Conservation (phyloP, 169 alveolate species). For the Cryptosporidium xiaoi region DNA sequence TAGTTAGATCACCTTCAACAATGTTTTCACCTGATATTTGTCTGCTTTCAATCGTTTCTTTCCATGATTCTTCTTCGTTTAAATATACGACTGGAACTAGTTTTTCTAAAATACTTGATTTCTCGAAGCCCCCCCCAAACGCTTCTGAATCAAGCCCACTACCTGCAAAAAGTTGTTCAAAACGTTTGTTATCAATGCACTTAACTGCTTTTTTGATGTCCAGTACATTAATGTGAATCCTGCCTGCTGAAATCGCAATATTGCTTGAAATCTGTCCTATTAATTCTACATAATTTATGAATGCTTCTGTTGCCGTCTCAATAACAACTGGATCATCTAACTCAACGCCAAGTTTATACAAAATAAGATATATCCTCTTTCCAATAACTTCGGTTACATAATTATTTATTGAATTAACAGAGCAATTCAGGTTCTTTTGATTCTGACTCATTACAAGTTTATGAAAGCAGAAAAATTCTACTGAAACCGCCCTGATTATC, state of each 20-base stretch:
- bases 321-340: slow-evolving; percentile 33
- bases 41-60: not conserved
- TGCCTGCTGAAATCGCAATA: slow-evolving; percentile 52
- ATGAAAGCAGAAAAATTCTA: not conserved
- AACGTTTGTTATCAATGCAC: slow-evolving; percentile 44
- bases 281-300: slow-evolving; percentile 35
- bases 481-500: not conserved
- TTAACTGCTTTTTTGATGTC: slow-evolving; percentile 54
- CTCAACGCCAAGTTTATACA: slow-evolving; percentile 37
- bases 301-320: slow-evolving; percentile 58
- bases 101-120: slow-evolving; percentile 9
- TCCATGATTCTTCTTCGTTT: slow-evolving; percentile 26
- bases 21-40: not conserved
- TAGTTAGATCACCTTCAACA: slow-evolving; percentile 34
- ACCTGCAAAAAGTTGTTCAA: slow-evolving; percentile 20
- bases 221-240: slow-evolving; percentile 44
- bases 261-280: slow-evolving; percentile 33
- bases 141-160: not conserved
- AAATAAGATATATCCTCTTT: slow-evolving; percentile 7
- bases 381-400: slow-evolving; percentile 17
- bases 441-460: not conserved
- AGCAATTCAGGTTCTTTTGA: not conserved
- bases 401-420: not conserved
- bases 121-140: not conserved
- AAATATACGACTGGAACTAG: not conserved